phyloP scores from a whole-genome alignment of 495 filamentous ascomycete genomes.

The Aspergillus ostianus region DNA sequence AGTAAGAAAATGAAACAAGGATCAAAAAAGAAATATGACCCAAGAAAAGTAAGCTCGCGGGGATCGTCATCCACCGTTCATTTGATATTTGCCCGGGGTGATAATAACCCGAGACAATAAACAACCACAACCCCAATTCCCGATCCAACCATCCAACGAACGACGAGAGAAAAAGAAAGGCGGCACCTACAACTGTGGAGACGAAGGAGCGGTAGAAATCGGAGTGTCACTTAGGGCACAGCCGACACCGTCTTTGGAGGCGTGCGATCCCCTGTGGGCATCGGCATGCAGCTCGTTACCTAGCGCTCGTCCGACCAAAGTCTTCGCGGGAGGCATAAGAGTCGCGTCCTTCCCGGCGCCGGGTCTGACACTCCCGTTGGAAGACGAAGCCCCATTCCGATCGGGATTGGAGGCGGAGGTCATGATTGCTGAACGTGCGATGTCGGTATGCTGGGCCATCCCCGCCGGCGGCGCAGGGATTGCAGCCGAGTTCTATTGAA shows the following conservation, averaged over 20 bases:
- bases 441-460: slow-evolving; percentile 30
- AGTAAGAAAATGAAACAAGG: background rate
- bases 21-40: slow-evolving; percentile 1
- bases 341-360: slow-evolving; percentile 33
- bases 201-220: slow-evolving; percentile 63
- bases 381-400: slow-evolving; percentile 21
- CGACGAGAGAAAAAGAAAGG: slow-evolving; percentile 14
- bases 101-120: background rate
- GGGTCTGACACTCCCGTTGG: slow-evolving; percentile 24
- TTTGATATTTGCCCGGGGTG: background rate
- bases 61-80: background rate
- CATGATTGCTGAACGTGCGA: slow-evolving; percentile 64
- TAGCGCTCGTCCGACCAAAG: slow-evolving; percentile 47
- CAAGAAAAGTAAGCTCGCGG: background rate
- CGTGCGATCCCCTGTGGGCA: slow-evolving; percentile 42
- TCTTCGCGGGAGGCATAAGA: slow-evolving; percentile 43
- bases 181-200: slow-evolving; percentile 65
- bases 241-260: slow-evolving; percentile 53
- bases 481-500: slow-evolving; percentile 14
- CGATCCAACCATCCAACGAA: slow-evolving; percentile 8
- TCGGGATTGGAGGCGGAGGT: slow-evolving; percentile 39
- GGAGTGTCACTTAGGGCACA: slow-evolving; percentile 66
- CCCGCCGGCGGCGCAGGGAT: slow-evolving; percentile 22
- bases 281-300: slow-evolving; percentile 49
- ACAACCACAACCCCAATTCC: background rate